Evolutionary conservation across 768 basidiomycete genomes (phyloP).

Genomic region (Pleurotus sapidus): DNA sequence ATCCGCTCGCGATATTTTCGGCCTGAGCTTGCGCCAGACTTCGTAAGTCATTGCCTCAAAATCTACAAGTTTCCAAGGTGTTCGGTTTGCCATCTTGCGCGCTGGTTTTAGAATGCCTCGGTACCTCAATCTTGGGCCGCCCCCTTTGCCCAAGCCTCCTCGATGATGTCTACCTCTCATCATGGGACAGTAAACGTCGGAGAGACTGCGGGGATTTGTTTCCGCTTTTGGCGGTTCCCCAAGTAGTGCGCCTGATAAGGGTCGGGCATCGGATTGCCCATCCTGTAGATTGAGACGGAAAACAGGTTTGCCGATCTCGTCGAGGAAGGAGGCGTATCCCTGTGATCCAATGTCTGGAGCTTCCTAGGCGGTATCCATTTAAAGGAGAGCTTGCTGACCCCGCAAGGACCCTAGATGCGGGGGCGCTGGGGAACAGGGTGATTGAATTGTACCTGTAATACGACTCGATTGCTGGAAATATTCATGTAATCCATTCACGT

Average conservation of each 20-base stretch:
- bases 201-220: slow-evolving; percentile 8
- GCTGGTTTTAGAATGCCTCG: neutral
- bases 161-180: neutral
- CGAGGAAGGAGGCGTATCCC: neutral
- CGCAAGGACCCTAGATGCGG: neutral
- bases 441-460: neutral
- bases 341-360: neutral
- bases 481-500: no score
- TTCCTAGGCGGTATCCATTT: no score
- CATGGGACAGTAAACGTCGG: slow-evolving; percentile 6
- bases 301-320: neutral
- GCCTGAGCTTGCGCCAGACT: neutral
- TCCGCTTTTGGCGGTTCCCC: neutral
- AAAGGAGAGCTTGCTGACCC: neutral
- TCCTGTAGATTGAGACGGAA: neutral
- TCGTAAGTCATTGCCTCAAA: neutral
- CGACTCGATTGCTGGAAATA: no score
- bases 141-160: neutral
- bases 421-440: neutral
- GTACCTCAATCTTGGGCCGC: neutral
- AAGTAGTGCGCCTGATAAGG: slow-evolving; percentile 2
- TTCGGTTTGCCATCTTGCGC: neutral
- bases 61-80: neutral
- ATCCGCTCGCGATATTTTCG: neutral
- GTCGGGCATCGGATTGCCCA: slow-evolving; percentile 3